Base-by-base conservation (phyloP, 225 moss, liverwort and hornwort species). In the Lunularia cruciata region DNA sequence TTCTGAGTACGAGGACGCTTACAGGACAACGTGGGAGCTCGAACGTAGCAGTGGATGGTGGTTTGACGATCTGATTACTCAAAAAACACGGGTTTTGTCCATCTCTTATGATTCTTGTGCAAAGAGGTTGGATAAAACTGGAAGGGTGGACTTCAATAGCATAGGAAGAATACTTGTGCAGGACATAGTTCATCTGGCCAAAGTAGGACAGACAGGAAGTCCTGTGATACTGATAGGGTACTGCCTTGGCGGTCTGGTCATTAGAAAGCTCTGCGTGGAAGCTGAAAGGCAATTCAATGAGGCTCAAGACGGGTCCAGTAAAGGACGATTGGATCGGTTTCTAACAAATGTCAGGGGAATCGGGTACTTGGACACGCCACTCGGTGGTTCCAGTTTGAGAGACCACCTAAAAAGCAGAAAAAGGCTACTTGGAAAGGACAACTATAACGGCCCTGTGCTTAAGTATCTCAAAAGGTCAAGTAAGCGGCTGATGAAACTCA, bases 171-270 rank as follows among this genome's bases (percentile, higher is more conserved):
- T 66, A 25, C 47, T 74, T 23, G 57, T 74, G 4, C 47, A 74
- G 37, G 46, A 57, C 8, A 23, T 74, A 10, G 48, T 59, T 23
- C 61, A 61, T 38, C 27, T 40, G 5, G 66, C 57, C 19, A 7
- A 22, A 20, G 73, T 66, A 13, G 65, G 65, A 5, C 73, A 66
- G 22, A 42, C 45, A 18, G 56, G 65, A 12, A 39, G 62, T 53
- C 72, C 72, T 19, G 72, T 72, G 9, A 38, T 72, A 10, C 53
- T 72, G 2, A 39, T 72, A 18, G 72, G 72, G 4, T 42, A 72
- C 38, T 72, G 72, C 37, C 43, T 73, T 7, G 73, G 73, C 14
- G 73, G 73, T 13, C 54, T 72, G 22, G 53, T 72, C 0, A 63
- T 72, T 12, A 54, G 55, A 20, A 37, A 72, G 14, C 16, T 72